A percentile compares a stretch with the other conserved stretches of the same genome.
These are phyloP conservation scores for Cladosporium sp. DNA, from an alignment of 2,329 filamentous ascomycete genomes.

Conservation along the genomic window DNA sequence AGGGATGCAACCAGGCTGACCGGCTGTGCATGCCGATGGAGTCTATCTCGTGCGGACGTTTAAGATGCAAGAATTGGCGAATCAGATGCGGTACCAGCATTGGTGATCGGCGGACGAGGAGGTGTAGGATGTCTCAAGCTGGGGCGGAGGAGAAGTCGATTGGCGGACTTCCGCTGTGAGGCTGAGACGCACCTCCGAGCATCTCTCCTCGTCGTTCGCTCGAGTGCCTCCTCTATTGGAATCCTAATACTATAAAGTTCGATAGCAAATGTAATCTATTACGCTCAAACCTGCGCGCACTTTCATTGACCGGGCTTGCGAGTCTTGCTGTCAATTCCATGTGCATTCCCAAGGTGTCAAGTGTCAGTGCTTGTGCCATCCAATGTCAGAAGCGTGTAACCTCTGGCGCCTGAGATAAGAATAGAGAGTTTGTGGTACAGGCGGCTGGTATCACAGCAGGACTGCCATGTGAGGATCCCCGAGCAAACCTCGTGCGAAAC, in stretches of 20 bases:
- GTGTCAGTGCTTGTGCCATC: not conserved
- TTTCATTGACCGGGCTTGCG: too few relatives aligned
- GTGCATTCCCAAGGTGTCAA: too few relatives aligned
- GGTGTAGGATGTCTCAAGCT: not conserved
- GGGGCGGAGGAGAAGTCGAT: not conserved
- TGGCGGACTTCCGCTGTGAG: not conserved
- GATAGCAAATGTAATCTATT: not conserved
- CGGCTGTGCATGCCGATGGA: not conserved
- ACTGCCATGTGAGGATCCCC: not conserved
- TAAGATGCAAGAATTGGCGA: not conserved
- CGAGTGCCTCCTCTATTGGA: not conserved
- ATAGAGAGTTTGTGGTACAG: not conserved
- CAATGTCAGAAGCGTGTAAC: not conserved
- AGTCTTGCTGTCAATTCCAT: not conserved
- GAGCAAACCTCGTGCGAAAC: not conserved
- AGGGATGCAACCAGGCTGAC: not conserved
- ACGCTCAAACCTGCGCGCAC: too few relatives aligned
- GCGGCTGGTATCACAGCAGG: slow-evolving; percentile 7
- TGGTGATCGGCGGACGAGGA: not conserved
- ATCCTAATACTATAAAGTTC: not conserved
- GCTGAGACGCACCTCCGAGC: slow-evolving; percentile 3
- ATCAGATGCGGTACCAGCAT: not conserved
- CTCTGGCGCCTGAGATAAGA: not conserved
- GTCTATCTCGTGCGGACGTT: not conserved
- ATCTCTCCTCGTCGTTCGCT: not conserved